Evolutionary conservation across 2,329 filamentous ascomycete genomes (phyloP).

Genomic region (Botrytis byssoidea): DNA sequence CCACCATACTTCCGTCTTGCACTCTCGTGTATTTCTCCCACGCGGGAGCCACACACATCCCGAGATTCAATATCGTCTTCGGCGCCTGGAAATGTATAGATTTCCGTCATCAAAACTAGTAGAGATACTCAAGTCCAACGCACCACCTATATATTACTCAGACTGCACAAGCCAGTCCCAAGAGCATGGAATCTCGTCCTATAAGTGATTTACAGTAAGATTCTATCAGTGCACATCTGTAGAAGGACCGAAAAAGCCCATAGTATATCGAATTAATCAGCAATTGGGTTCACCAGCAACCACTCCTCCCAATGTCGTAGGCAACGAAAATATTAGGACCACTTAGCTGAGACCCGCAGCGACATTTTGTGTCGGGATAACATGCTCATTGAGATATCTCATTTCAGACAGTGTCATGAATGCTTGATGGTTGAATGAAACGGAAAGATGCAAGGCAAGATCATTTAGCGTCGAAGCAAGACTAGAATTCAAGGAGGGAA

Average conservation of each 20-base stretch:
- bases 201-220: neutral
- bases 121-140: neutral
- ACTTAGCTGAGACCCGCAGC: neutral
- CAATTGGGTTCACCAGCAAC: neutral
- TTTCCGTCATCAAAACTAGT: neutral
- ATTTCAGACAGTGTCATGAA: neutral
- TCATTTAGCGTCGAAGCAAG: neutral
- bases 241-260: neutral
- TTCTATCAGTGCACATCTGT: accelerated
- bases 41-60: neutral
- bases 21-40: neutral
- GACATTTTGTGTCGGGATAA: neutral
- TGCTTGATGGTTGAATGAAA: neutral
- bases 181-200: neutral
- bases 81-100: neutral
- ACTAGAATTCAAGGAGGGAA: neutral
- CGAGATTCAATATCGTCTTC: neutral
- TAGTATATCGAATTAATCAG: neutral
- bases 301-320: neutral
- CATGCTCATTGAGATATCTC: accelerated
- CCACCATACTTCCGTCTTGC: neutral
- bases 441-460: neutral
- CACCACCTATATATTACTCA: neutral
- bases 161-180: neutral
- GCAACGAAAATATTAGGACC: neutral